Conservation (phyloP, 306 rosid genomes). For the Rosa lucieae region DNA sequence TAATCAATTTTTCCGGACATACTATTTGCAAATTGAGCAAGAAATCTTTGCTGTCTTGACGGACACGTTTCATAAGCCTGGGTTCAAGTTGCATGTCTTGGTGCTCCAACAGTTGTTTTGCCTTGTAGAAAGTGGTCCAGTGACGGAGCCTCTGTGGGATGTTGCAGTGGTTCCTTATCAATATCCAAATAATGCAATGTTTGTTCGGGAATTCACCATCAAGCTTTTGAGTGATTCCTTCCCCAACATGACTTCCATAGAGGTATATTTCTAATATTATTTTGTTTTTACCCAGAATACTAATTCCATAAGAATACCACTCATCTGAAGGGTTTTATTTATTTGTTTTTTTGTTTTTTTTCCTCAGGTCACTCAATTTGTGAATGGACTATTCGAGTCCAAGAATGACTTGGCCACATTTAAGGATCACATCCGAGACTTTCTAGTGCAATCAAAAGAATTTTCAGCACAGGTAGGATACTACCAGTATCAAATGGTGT, state of each 20-base stretch:
- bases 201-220: constrained; percentile 84
- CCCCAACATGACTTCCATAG: constrained; percentile 92
- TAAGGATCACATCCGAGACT: constrained; percentile 84
- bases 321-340: constrained; percentile 10
- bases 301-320: background rate
- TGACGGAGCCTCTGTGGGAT: constrained; percentile 97
- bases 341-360: background rate
- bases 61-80: constrained; percentile 96
- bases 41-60: constrained; percentile 94
- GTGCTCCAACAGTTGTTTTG: constrained; percentile 96
- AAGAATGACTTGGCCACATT: constrained; percentile 72
- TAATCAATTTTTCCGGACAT: constrained; percentile 81
- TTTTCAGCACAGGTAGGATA: constrained; percentile 91
- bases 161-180: constrained; percentile 54
- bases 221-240: constrained; percentile 88
- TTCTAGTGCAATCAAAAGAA: constrained; percentile 93
- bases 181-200: constrained; percentile 67
- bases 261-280: constrained; percentile 45
- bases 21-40: constrained; percentile 79
- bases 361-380: constrained; percentile 88
- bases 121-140: constrained; percentile 83
- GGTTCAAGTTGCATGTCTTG: constrained; percentile 95
- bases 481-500: background rate
- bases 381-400: constrained; percentile 78
- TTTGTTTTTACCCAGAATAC: background rate